Evolutionary conservation across 106 monocot genomes (phyloP).

Genomic region (Acorus calamus): DNA sequence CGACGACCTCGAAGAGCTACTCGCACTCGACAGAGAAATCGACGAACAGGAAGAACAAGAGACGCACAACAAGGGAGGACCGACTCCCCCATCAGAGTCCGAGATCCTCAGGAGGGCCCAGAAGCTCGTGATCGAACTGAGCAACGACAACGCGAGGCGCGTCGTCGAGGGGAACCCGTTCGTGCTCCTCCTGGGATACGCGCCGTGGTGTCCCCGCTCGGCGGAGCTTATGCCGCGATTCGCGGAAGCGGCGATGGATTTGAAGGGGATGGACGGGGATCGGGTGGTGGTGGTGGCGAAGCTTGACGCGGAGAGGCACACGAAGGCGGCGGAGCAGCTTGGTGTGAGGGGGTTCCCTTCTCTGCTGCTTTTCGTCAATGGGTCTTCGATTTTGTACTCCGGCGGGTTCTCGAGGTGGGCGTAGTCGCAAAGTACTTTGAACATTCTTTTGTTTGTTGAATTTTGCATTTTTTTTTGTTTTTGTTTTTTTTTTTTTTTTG

Average conservation of each 20-base stretch:
- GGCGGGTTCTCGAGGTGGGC: constrained; percentile 69
- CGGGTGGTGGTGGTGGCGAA: constrained; percentile 57
- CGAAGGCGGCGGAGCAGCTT: constrained; percentile 52
- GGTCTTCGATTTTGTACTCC: constrained; percentile 34
- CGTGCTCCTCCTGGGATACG: constrained; percentile 72
- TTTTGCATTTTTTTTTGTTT: not conserved
- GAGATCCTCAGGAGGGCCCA: constrained; percentile 58
- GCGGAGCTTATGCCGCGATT: constrained; percentile 92
- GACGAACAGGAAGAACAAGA: constrained; percentile 9
- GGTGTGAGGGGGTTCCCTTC: constrained; percentile 83
- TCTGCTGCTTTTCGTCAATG: constrained; percentile 72
- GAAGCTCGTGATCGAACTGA: constrained; percentile 61
- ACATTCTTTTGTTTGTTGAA: not conserved
- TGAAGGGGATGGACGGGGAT: constrained; percentile 50
- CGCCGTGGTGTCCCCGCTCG: constrained; percentile 79
- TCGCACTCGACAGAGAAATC: constrained; percentile 81
- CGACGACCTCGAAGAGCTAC: constrained; percentile 65
- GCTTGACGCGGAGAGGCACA: constrained; percentile 73
- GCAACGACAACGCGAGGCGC: constrained; percentile 58
- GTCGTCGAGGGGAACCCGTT: constrained; percentile 53
- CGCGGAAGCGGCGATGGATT: constrained; percentile 57
- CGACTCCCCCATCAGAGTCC: constrained; percentile 17
- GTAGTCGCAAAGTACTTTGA: too few species aligned
- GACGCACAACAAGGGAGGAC: not conserved
- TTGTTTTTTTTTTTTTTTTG: not conserved